Evolutionary conservation across 73 alveolate species (phyloP).

Genomic region (Stentor roeselii): DNA sequence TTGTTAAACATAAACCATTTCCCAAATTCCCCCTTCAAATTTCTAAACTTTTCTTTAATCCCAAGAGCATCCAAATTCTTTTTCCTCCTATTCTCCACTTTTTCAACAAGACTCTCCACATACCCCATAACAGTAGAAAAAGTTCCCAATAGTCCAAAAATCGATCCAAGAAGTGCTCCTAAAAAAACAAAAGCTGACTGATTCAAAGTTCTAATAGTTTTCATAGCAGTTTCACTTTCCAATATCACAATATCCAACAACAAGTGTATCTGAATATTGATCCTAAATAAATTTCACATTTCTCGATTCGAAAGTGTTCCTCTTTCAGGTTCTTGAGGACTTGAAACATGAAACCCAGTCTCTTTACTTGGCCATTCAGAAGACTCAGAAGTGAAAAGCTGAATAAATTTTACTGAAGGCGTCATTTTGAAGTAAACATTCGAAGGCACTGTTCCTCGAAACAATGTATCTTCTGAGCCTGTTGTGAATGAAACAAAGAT

Average conservation of each 20-base stretch:
- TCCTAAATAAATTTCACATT: background rate
- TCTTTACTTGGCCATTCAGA: background rate
- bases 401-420: background rate
- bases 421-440: background rate
- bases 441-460: background rate
- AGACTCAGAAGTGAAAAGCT: background rate
- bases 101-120: background rate
- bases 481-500: background rate
- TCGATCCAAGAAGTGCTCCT: constrained; percentile 2
- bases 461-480: background rate
- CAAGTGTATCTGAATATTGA: background rate
- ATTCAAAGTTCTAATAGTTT: background rate
- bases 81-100: background rate
- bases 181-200: background rate
- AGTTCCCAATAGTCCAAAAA: background rate
- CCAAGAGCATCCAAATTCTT: too few species aligned
- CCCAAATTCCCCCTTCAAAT: too few species aligned
- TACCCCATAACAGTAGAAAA: background rate
- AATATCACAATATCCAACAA: background rate
- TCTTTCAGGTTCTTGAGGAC: background rate
- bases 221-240: background rate
- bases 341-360: constrained; percentile 8
- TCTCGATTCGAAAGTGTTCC: background rate
- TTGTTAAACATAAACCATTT: too few species aligned
- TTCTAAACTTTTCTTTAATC: too few species aligned